A percentile compares a stretch with the other conserved stretches of the same genome.
Evolutionary conservation across 768 basidiomycete genomes (phyloP).

Genomic region (Imleria badia): DNA sequence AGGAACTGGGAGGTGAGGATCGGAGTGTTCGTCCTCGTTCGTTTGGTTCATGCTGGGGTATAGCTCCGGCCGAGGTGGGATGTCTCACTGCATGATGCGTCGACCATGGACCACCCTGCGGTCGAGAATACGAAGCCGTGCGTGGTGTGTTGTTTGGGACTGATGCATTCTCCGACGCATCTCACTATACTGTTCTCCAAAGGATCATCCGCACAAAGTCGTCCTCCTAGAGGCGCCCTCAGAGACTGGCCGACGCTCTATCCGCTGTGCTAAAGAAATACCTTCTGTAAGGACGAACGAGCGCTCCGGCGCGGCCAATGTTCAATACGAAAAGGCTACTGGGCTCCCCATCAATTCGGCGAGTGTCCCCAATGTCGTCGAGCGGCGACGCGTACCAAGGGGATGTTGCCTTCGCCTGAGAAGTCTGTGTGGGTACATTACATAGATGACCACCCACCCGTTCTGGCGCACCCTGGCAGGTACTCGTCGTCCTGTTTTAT

Average conservation of each 20-base stretch:
- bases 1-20: conserved; percentile 45
- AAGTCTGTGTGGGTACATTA: conserved; percentile 50
- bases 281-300: conserved; percentile 72
- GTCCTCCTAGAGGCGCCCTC: conserved; percentile 93
- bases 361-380: conserved; percentile 78
- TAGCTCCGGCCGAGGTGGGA: not conserved
- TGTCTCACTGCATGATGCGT: not conserved
- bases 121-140: conserved; percentile 14
- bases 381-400: conserved; percentile 80
- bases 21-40: not conserved
- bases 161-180: not conserved
- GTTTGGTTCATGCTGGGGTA: conserved; percentile 1
- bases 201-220: conserved; percentile 65
- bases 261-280: conserved; percentile 97
- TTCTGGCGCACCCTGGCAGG: conserved; percentile 43
- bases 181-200: conserved; percentile 1
- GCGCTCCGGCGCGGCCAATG: conserved; percentile 54
- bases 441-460: not conserved
- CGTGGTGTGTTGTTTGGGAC: conserved; percentile 20
- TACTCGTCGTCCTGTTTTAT: conserved; percentile 76
- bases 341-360: conserved; percentile 65
- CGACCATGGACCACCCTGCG: not conserved
- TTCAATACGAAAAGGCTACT: conserved; percentile 66
- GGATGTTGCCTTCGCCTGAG: conserved; percentile 92
- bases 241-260: conserved; percentile 92